Conservation (phyloP, 192 early-diverging fungal species). For the Umbelopsis isabellina region DNA sequence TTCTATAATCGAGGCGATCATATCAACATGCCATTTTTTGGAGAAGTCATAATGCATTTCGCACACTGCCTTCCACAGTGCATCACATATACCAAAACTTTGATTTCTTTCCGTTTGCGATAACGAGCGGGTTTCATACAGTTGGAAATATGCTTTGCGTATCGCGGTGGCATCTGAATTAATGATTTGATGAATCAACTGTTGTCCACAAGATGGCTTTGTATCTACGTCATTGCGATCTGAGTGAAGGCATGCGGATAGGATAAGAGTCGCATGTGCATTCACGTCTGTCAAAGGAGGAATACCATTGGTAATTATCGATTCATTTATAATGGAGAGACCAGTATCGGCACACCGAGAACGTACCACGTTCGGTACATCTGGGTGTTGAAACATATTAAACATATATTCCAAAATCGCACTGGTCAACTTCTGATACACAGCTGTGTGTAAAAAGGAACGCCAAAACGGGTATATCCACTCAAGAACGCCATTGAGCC, state of each 20-base stretch:
- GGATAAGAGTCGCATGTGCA: conserved; percentile 22
- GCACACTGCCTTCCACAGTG: conserved; percentile 22
- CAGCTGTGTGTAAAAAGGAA: conserved; percentile 16
- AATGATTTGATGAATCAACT: background rate
- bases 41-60: background rate
- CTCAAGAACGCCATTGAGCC: conserved; percentile 31
- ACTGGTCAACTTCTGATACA: conserved; percentile 23
- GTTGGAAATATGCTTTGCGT: background rate
- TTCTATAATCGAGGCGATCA: conserved; percentile 9
- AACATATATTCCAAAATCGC: conserved; percentile 29
- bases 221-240: background rate
- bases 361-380: conserved; percentile 21
- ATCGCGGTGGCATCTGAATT: conserved; percentile 3
- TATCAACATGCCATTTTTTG: background rate
- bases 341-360: conserved; percentile 25
- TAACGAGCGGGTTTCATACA: background rate
- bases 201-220: background rate
- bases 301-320: background rate
- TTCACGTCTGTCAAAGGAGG: conserved; percentile 27
- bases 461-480: conserved; percentile 30
- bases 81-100: background rate
- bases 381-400: conserved; percentile 32
- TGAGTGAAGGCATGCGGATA: background rate
- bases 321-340: conserved; percentile 28
- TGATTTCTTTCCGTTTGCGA: background rate